A percentile compares a stretch with the other conserved stretches of the same genome.
phyloP scores from a whole-genome alignment of 2,329 filamentous ascomycete genomes.

The Xylaria sp. region DNA sequence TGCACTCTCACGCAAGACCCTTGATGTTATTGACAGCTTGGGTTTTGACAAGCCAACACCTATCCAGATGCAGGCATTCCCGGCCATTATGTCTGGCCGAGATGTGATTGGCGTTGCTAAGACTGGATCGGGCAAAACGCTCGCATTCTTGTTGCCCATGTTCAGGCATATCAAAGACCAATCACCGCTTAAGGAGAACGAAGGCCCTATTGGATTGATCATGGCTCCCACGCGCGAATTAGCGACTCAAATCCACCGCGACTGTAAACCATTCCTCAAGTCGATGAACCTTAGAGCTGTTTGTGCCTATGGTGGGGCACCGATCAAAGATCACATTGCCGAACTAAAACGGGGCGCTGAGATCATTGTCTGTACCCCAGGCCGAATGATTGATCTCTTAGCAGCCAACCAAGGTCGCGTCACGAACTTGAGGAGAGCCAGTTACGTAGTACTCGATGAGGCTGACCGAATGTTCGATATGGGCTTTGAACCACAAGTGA shows the following conservation, averaged over 20 bases:
- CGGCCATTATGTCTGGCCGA: conserved; percentile 93
- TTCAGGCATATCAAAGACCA: conserved; percentile 98
- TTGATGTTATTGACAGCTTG: conserved; percentile 84
- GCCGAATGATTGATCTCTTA: conserved; percentile 93
- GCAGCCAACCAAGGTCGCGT: conserved; percentile 94
- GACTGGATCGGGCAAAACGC: conserved; percentile 96
- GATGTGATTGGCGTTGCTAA: conserved; percentile 98
- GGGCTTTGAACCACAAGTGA: conserved; percentile 98
- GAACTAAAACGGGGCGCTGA: conserved; percentile 95
- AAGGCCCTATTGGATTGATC: conserved; percentile 88
- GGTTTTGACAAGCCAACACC: conserved; percentile 90
- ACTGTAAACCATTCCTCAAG: conserved; percentile 94
- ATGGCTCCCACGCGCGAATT: conserved; percentile 96
- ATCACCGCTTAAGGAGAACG: conserved; percentile 79
- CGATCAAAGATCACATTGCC: conserved; percentile 97
- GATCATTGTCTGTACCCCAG: conserved; percentile 94
- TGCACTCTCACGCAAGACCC: conserved; percentile 84
- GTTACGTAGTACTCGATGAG: conserved; percentile 95
- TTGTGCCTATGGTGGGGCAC: conserved; percentile 93
- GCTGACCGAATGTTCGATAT: conserved; percentile 99
- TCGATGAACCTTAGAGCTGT: conserved; percentile 85
- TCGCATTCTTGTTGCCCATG: conserved; percentile 96
- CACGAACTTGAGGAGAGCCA: conserved; percentile 87
- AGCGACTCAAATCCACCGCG: conserved; percentile 91
- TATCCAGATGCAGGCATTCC: conserved; percentile 95